Evolutionary conservation across 345 rosid species (phyloP).

Genomic region (Schrenkiella parvula): DNA sequence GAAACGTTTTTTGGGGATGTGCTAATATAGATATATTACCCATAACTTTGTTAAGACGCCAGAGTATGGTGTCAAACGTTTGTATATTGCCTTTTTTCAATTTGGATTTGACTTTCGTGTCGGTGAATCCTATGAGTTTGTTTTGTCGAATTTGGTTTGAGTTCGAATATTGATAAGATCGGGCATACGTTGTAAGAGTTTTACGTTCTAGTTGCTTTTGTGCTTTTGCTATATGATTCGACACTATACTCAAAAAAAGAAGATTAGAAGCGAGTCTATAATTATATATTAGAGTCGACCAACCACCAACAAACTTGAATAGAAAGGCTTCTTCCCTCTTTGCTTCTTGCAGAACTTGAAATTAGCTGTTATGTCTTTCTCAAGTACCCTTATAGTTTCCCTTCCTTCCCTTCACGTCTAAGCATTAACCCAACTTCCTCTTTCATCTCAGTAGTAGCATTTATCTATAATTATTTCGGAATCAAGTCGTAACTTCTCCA

Average conservation of each 20-base stretch:
- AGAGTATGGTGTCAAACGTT: no score
- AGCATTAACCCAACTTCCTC: constrained; percentile 22
- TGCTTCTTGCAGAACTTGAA: constrained; percentile 18
- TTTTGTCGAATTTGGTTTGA: no score
- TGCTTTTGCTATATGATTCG: no score
- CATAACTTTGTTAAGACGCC: no score
- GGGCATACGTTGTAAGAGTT: neutral
- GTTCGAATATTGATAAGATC: no score
- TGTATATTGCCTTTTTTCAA: no score
- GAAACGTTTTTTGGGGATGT: neutral
- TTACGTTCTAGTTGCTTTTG: neutral
- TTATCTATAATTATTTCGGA: neutral
- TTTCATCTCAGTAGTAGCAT: neutral
- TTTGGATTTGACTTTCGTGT: no score
- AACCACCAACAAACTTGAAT: constrained; percentile 27
- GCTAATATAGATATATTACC: no score
- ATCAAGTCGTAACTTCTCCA: neutral
- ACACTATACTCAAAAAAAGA: no score
- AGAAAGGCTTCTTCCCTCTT: constrained; percentile 17
- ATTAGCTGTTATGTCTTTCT: constrained; percentile 22
- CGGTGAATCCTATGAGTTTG: no score
- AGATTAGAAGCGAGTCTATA: no score
- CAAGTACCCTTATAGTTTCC: neutral
- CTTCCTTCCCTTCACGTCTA: constrained; percentile 22
- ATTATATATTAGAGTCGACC: constrained; percentile 9